phyloP scores from a whole-genome alignment of 805 yeast genomes.

The Candida gorgasii region DNA sequence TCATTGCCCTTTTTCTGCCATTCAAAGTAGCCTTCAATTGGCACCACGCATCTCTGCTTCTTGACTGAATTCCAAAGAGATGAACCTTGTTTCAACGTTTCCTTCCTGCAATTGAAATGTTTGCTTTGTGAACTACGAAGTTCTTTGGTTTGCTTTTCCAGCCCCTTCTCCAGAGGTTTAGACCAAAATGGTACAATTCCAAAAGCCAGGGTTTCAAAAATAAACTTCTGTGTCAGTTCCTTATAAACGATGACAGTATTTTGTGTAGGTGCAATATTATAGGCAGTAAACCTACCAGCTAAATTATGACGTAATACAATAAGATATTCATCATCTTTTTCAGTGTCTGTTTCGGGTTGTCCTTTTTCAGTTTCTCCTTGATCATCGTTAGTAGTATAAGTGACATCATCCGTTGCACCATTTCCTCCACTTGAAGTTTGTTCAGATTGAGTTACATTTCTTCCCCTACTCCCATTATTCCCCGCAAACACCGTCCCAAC shows the following conservation, averaged over 20 bases:
- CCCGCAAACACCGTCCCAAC: slow-evolving; percentile 21
- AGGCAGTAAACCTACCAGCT: slow-evolving; percentile 35
- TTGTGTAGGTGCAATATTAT: slow-evolving; percentile 65
- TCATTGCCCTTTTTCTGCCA: slow-evolving; percentile 53
- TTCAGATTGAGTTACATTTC: neutral
- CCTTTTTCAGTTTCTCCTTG: neutral
- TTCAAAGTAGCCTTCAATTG: slow-evolving; percentile 83
- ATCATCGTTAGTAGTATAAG: neutral
- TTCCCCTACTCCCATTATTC: too few relatives aligned
- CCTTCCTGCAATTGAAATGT: slow-evolving; percentile 76
- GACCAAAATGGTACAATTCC: slow-evolving; percentile 76
- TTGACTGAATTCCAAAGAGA: slow-evolving; percentile 60
- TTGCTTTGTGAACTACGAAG: slow-evolving; percentile 39
- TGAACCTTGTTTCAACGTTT: slow-evolving; percentile 50
- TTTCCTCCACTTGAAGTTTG: slow-evolving; percentile 10
- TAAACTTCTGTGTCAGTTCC: slow-evolving; percentile 18
- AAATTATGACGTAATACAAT: slow-evolving; percentile 12
- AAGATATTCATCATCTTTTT: neutral
- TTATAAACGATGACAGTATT: slow-evolving; percentile 43
- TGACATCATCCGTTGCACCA: slow-evolving; percentile 2
- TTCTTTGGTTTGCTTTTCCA: slow-evolving; percentile 29
- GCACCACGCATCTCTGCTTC: slow-evolving; percentile 67
- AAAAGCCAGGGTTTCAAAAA: slow-evolving; percentile 67
- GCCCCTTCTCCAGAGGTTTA: slow-evolving; percentile 33
- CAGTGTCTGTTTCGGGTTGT: too few relatives aligned